Evolutionary conservation across 2,329 filamentous ascomycete species (phyloP).

Genomic region (Nemania abortiva): DNA sequence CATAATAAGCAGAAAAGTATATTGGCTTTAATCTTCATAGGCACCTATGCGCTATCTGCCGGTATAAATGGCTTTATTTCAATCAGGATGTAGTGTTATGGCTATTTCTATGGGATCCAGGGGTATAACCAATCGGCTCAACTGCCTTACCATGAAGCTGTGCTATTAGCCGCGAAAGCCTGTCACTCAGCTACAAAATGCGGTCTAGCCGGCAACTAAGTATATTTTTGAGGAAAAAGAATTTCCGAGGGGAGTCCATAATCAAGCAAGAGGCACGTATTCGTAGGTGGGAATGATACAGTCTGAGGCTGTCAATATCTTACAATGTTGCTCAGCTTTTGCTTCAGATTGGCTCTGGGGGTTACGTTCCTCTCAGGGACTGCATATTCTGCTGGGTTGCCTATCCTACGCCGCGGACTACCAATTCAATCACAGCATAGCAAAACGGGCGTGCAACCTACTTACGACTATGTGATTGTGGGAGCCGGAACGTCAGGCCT

Average conservation of each 20-base stretch:
- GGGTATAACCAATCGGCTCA: conserved; percentile 28
- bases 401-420: neutral
- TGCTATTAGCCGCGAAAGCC: conserved; percentile 29
- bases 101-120: neutral
- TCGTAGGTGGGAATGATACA: neutral
- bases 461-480: conserved; percentile 49
- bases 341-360: conserved; percentile 16
- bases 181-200: conserved; percentile 11
- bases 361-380: neutral
- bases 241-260: neutral
- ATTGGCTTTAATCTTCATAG: neutral
- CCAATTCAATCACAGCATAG: neutral
- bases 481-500: conserved; percentile 48
- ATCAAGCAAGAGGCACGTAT: neutral
- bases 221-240: neutral
- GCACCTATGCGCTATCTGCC: neutral
- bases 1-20: neutral
- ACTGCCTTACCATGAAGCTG: conserved; percentile 19
- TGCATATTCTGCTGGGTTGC: neutral
- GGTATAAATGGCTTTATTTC: neutral
- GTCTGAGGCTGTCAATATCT: neutral
- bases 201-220: neutral
- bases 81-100: neutral
- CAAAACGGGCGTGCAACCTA: conserved; percentile 7
- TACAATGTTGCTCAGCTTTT: conserved; percentile 16